Conservation (phyloP, 352 stramenopile species). For the Globisporangium irregulare region DNA sequence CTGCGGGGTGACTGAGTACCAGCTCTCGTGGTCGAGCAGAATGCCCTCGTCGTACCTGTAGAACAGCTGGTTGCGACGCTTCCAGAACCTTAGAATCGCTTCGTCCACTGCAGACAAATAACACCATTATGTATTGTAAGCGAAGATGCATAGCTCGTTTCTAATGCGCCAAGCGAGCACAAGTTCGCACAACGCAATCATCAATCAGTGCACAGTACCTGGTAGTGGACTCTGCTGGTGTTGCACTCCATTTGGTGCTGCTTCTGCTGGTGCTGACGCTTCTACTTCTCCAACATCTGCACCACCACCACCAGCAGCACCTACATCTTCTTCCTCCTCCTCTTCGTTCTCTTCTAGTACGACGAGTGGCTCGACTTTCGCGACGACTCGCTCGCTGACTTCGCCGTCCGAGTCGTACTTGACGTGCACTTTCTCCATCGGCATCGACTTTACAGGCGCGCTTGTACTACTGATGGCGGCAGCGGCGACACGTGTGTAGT, state of each 20-base stretch:
- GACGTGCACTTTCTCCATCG: slow-evolving; percentile 56
- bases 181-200: too few relatives aligned
- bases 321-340: too few relatives aligned
- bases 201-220: too few relatives aligned
- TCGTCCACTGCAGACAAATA: slow-evolving; percentile 23
- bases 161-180: too few relatives aligned
- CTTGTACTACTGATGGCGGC: too few relatives aligned
- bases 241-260: background rate
- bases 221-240: background rate
- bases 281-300: too few relatives aligned
- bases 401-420: slow-evolving; percentile 68
- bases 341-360: background rate
- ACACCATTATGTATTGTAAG: too few relatives aligned
- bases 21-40: slow-evolving; percentile 90
- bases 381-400: slow-evolving; percentile 36
- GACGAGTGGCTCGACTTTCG: slow-evolving; percentile 28
- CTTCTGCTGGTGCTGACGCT: background rate
- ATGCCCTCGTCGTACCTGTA: slow-evolving; percentile 91
- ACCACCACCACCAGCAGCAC: too few relatives aligned
- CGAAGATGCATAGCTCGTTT: too few relatives aligned
- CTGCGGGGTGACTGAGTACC: slow-evolving; percentile 93
- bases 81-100: slow-evolving; percentile 87
- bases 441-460: background rate
- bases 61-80: slow-evolving; percentile 86
- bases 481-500: too few relatives aligned